These are phyloP conservation scores for Brasenia schreberi DNA, from an alignment of 164 flowering plant genomes.

Conservation along the genomic window DNA sequence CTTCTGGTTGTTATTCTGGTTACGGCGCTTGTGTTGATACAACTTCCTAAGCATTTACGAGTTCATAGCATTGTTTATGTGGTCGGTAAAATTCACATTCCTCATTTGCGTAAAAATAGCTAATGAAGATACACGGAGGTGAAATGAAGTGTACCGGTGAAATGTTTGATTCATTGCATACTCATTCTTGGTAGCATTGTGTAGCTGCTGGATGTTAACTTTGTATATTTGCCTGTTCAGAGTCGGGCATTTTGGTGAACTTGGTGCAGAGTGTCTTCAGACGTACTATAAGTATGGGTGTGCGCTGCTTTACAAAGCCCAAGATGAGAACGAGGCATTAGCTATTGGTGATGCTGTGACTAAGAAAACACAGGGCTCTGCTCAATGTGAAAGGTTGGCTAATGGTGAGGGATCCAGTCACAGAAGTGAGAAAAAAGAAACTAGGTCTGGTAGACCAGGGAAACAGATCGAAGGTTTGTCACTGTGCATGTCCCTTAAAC, in stretches of 20 bases:
- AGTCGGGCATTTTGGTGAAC: slow-evolving; percentile 82
- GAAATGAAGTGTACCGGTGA: not conserved
- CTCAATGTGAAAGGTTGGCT: slow-evolving; percentile 4
- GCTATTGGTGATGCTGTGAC: slow-evolving; percentile 30
- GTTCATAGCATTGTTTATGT: not conserved
- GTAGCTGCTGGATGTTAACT: not conserved
- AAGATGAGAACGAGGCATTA: slow-evolving; percentile 87
- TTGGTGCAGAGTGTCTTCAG: slow-evolving; percentile 65
- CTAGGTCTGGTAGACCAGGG: slow-evolving; percentile 19
- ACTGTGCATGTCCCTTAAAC: not conserved
- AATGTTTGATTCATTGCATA: not conserved
- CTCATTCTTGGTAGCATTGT: not conserved
- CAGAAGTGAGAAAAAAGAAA: slow-evolving; percentile 37
- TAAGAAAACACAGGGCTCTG: slow-evolving; percentile 43
- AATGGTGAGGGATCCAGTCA: slow-evolving; percentile 41
- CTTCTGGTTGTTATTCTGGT: no score
- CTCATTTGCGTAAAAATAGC: not conserved
- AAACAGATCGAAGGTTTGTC: slow-evolving; percentile 34
- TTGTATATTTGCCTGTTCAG: slow-evolving; percentile 19
- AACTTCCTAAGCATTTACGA: no score
- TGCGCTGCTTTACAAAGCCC: slow-evolving; percentile 82
- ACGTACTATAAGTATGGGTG: slow-evolving; percentile 77
- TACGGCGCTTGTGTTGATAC: no score
- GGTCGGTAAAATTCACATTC: not conserved
- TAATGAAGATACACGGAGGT: not conserved